Conservation (phyloP, 176 grass and related monocot species). For the Rhipidocladum racemiflorum region DNA sequence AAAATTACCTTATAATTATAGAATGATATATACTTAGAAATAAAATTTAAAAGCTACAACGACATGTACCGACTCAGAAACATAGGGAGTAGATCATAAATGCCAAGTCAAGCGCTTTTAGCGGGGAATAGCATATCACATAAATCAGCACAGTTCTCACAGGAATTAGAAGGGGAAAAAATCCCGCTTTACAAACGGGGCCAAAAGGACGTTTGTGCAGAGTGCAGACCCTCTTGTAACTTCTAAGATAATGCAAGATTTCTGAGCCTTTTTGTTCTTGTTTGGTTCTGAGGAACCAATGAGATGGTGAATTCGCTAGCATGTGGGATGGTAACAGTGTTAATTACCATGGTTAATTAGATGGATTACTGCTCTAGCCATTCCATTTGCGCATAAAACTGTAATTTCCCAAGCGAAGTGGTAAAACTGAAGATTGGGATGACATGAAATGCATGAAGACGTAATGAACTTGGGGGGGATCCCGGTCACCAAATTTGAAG, state of each 20-base stretch:
- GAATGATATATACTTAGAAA: no score
- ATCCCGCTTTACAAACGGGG: background rate
- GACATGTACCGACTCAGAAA: no score
- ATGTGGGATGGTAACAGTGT: no score
- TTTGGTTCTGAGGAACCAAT: background rate
- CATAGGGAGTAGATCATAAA: background rate
- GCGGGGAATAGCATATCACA: no score
- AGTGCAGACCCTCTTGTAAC: background rate
- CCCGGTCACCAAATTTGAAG: background rate
- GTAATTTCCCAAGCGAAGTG: background rate
- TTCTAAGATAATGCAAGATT: background rate
- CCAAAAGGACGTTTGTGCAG: background rate
- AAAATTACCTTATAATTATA: no score
- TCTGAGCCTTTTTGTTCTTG: background rate
- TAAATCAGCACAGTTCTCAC: background rate
- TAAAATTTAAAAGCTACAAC: no score
- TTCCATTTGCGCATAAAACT: background rate
- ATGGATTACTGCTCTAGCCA: background rate
- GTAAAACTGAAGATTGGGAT: background rate
- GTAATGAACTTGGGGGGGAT: background rate
- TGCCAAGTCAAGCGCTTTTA: background rate
- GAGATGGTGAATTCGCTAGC: background rate
- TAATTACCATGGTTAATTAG: background rate
- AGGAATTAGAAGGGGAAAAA: background rate
- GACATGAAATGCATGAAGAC: background rate